A percentile compares a stretch with the other conserved stretches of the same genome.
These are phyloP conservation scores for Gynandropsis gynandra DNA, from an alignment of 345 rosid genomes.

Conservation along the genomic window DNA sequence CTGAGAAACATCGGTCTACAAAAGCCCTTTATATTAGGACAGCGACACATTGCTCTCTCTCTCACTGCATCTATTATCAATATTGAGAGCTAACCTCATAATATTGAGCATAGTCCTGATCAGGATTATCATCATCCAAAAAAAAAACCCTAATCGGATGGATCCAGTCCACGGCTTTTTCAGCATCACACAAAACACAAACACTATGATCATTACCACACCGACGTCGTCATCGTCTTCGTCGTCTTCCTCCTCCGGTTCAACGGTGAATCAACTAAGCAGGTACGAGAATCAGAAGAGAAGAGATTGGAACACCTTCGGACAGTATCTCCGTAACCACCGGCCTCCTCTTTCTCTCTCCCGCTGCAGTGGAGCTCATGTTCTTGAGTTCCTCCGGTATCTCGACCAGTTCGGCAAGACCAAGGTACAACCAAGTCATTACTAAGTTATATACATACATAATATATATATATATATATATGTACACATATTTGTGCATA, in stretches of 20 bases:
- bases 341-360: constrained; percentile 79
- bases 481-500: not conserved
- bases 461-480: too few relatives aligned
- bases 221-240: constrained; percentile 26
- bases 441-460: too few relatives aligned
- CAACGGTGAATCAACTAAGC: constrained; percentile 51
- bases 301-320: constrained; percentile 94
- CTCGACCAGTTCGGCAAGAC: constrained; percentile 94
- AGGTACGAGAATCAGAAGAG: constrained; percentile 96
- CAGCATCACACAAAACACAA: constrained; percentile 27
- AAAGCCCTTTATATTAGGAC: too few relatives aligned
- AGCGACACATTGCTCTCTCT: too few relatives aligned
- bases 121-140: too few relatives aligned
- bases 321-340: constrained; percentile 88
- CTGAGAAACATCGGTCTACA: too few relatives aligned
- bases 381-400: constrained; percentile 86
- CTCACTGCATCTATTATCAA: too few relatives aligned
- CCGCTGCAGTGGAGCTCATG: constrained; percentile 94
- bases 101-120: too few relatives aligned
- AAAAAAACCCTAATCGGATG: constrained; percentile 16
- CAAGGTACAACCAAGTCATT: constrained; percentile 36
- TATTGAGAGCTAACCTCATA: too few relatives aligned
- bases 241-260: constrained; percentile 33
- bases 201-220: constrained; percentile 28
- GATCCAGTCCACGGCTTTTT: constrained; percentile 49